Percentiles rank a stretch among this genome's conserved stretches.
Evolutionary conservation across 257 asterid genomes (phyloP).

Genomic region (Rauvolfia tetraphylla): DNA sequence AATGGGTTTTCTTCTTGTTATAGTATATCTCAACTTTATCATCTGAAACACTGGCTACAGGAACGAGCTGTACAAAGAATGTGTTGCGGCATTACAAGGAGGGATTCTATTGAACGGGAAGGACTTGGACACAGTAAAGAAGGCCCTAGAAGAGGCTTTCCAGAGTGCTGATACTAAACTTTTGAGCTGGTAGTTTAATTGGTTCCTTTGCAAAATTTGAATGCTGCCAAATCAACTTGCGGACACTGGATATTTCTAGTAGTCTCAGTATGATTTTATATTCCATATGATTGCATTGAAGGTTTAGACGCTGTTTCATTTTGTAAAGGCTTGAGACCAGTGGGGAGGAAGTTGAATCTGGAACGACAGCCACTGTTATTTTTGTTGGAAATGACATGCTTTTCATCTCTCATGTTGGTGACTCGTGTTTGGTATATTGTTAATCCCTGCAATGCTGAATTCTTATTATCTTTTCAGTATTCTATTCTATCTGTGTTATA

Average conservation of each 20-base stretch:
- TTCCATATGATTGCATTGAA: conserved; percentile 48
- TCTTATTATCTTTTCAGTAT: neutral
- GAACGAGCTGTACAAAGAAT: conserved; percentile 83
- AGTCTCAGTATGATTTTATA: conserved; percentile 39
- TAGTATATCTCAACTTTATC: neutral
- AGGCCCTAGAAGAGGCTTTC: conserved; percentile 73
- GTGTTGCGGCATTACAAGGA: conserved; percentile 66
- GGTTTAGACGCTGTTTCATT: conserved; percentile 58
- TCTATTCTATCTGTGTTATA: neutral
- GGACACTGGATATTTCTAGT: conserved; percentile 2
- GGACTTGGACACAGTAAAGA: conserved; percentile 50
- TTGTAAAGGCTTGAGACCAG: conserved; percentile 85
- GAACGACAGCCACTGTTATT: conserved; percentile 86
- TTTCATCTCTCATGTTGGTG: conserved; percentile 82
- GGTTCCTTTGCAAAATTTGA: neutral
- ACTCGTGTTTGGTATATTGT: conserved; percentile 68
- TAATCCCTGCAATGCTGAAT: neutral
- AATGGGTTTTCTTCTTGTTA: neutral
- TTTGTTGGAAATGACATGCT: conserved; percentile 52
- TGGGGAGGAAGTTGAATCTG: conserved; percentile 72
- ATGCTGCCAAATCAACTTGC: conserved; percentile 5
- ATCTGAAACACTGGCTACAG: conserved; percentile 27
- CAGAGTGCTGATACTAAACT: conserved; percentile 63
- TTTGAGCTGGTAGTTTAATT: conserved; percentile 53
- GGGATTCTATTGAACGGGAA: conserved; percentile 53